Conservation (phyloP, 2,329 filamentous ascomycete species). For the Arthrobotrys megalospora region DNA sequence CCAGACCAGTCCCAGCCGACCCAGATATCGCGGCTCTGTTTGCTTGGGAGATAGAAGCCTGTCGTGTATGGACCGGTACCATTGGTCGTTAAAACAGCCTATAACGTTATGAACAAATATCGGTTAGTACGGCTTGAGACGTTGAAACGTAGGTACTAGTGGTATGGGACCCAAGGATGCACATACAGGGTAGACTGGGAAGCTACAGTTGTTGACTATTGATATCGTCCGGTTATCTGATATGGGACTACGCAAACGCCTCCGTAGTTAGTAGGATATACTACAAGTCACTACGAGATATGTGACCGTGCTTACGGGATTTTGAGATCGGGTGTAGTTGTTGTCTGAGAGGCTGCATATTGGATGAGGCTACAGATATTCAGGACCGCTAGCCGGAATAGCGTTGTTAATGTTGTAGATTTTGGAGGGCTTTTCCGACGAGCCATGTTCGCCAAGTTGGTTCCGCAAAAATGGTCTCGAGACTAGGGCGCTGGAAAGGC, state of each 20-base stretch:
- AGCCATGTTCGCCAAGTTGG: neutral
- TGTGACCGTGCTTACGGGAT: slow-evolving; percentile 39
- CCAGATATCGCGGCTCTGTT: slow-evolving; percentile 74
- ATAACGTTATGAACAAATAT: neutral
- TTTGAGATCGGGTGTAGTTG: slow-evolving; percentile 43
- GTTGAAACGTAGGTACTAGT: neutral
- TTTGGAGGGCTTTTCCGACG: slow-evolving; percentile 2
- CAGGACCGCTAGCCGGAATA: slow-evolving; percentile 10
- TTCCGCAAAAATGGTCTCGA: no score
- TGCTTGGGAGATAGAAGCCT: slow-evolving; percentile 78
- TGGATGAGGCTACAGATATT: slow-evolving; percentile 30
- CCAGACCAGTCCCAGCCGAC: slow-evolving; percentile 84
- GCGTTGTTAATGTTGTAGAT: slow-evolving; percentile 58
- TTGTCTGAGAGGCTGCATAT: slow-evolving; percentile 26
- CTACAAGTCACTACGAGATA: neutral
- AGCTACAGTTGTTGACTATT: slow-evolving; percentile 80
- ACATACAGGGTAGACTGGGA: slow-evolving; percentile 79
- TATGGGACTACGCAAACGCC: slow-evolving; percentile 19
- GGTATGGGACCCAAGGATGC: no score
- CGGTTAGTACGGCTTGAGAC: neutral
- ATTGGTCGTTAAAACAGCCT: slow-evolving; percentile 76
- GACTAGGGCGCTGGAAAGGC: no score
- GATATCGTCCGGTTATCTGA: slow-evolving; percentile 73
- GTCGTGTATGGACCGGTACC: slow-evolving; percentile 77
- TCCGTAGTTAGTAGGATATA: neutral